phyloP scores from a whole-genome alignment of 2,329 filamentous ascomycete genomes.

The Apiospora aurea region DNA sequence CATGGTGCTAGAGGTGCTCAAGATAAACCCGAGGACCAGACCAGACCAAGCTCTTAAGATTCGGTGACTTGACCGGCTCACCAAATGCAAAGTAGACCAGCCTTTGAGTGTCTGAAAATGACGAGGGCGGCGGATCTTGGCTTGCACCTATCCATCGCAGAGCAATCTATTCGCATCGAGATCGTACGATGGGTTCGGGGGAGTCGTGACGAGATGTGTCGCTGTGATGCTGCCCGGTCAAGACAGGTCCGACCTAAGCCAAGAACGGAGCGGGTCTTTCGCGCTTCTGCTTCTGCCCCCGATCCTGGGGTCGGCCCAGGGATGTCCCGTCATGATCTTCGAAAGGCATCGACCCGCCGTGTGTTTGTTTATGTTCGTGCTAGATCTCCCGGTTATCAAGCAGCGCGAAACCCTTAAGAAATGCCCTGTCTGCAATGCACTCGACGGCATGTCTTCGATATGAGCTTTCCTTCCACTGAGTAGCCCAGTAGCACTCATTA shows the following conservation, averaged over 20 bases:
- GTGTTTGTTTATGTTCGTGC: conserved; percentile 28
- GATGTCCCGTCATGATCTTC: conserved; percentile 17
- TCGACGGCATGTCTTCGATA: too few species aligned
- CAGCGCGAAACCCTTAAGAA: not conserved
- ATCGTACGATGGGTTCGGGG: not conserved
- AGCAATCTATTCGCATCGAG: not conserved
- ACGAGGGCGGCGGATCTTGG: not conserved
- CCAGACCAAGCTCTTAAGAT: not conserved
- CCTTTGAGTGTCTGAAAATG: not conserved
- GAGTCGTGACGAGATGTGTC: not conserved
- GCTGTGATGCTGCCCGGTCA: not conserved
- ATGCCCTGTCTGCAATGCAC: not conserved
- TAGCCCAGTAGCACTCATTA: not conserved
- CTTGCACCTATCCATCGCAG: not conserved
- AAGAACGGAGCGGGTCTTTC: not conserved
- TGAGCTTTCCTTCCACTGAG: not conserved
- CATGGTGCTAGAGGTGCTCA: not conserved
- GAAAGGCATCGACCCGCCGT: conserved; percentile 13
- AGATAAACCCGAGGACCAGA: not conserved
- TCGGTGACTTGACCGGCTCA: not conserved
- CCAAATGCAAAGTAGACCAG: not conserved
- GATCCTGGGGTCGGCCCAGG: conserved; percentile 18
- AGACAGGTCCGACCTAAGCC: not conserved
- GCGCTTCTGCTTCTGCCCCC: not conserved
- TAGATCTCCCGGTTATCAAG: conserved; percentile 26